Percentiles rank a stretch among this genome's conserved stretches.
Evolutionary conservation across 768 basidiomycete species (phyloP).

Genomic region (Boletus rubescentipes): DNA sequence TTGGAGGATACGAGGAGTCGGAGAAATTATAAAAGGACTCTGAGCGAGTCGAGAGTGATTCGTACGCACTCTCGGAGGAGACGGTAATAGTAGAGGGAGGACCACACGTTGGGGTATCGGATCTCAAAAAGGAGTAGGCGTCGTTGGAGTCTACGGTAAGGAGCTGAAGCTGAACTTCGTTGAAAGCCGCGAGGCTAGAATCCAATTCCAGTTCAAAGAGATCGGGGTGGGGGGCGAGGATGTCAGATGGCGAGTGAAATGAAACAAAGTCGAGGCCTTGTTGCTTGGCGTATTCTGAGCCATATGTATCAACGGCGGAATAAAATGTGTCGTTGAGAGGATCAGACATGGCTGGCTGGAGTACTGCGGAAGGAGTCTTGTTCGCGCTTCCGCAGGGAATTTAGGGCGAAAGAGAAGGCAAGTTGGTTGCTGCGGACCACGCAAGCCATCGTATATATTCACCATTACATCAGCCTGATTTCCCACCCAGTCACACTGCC

Average conservation of each 20-base stretch:
- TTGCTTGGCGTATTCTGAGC: constrained; percentile 39
- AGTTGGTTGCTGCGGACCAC: constrained; percentile 34
- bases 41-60: constrained; percentile 64
- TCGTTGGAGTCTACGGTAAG: constrained; percentile 64
- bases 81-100: constrained; percentile 78
- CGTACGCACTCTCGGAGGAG: constrained; percentile 75
- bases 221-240: constrained; percentile 77
- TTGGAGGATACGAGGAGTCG: constrained; percentile 48
- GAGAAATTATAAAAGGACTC: constrained; percentile 70
- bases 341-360: constrained; percentile 30
- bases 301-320: constrained; percentile 36
- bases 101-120: constrained; percentile 62
- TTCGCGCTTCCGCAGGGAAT: constrained; percentile 9
- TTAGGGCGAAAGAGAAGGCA: constrained; percentile 3
- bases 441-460: constrained; percentile 34
- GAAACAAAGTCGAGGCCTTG: constrained; percentile 65
- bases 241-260: constrained; percentile 66
- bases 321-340: constrained; percentile 32
- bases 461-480: constrained; percentile 33
- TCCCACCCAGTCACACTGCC: constrained; percentile 34
- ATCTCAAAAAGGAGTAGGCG: constrained; percentile 62
- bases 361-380: constrained; percentile 27
- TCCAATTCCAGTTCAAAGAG: constrained; percentile 84
- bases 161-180: constrained; percentile 61
- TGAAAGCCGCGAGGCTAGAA: constrained; percentile 62